Percentiles rank a stretch among this genome's conserved stretches.
Conservation (phyloP, 805 yeast genomes). For the Yarrowia deformans region DNA sequence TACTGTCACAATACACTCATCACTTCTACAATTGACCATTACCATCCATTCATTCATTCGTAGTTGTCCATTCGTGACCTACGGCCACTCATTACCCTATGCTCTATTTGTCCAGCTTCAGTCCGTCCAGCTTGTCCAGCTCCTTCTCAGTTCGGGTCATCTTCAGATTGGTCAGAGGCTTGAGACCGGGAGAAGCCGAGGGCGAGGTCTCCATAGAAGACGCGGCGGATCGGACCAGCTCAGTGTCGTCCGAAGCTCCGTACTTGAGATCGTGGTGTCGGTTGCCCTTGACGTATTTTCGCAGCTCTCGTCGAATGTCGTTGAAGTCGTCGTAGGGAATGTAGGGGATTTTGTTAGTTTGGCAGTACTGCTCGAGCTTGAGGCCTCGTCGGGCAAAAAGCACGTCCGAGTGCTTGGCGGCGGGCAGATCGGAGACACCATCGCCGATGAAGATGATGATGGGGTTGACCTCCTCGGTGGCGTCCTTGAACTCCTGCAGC, state of each 20-base stretch:
- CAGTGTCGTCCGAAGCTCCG: constrained; percentile 33
- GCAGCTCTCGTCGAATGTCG: constrained; percentile 51
- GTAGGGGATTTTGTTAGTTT: constrained; percentile 53
- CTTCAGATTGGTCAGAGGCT: constrained; percentile 36
- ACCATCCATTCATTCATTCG: background rate
- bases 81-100: background rate
- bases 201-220: constrained; percentile 38
- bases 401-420: constrained; percentile 56
- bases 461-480: constrained; percentile 42
- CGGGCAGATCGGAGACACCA: constrained; percentile 61
- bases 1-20: too few relatives aligned
- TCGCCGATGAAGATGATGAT: constrained; percentile 60
- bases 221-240: constrained; percentile 36
- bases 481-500: constrained; percentile 51
- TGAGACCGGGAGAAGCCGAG: constrained; percentile 32
- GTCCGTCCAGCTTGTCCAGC: constrained; percentile 31
- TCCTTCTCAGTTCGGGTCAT: constrained; percentile 37
- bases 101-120: constrained; percentile 19
- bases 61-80: background rate
- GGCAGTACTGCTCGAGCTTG: constrained; percentile 54
- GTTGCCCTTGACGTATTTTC: constrained; percentile 38
- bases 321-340: constrained; percentile 54
- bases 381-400: constrained; percentile 55
- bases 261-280: constrained; percentile 37
- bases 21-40: too few relatives aligned